These are phyloP conservation scores for Colletotrichum nymphaeae DNA, from an alignment of 2,329 filamentous ascomycete genomes.

Conservation along the genomic window DNA sequence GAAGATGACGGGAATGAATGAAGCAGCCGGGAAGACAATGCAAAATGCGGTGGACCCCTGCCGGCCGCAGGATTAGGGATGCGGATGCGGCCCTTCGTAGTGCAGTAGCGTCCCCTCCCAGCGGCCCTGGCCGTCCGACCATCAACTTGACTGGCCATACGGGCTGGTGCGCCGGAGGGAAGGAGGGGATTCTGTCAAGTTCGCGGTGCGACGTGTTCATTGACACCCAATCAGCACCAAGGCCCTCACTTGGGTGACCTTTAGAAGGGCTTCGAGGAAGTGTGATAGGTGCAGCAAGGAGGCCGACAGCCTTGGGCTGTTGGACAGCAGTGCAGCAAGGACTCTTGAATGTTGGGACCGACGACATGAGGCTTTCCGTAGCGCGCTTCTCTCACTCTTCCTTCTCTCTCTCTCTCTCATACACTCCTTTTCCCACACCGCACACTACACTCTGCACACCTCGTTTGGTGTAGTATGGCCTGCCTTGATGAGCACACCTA, in stretches of 20 bases:
- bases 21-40: neutral
- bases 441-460: conserved; percentile 1
- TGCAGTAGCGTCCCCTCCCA: conserved; percentile 32
- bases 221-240: conserved; percentile 22
- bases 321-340: conserved; percentile 38
- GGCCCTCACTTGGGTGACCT: conserved; percentile 22
- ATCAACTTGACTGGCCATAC: conserved; percentile 19
- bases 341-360: conserved; percentile 32
- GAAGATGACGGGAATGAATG: neutral
- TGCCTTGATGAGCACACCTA: neutral
- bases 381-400: conserved; percentile 13
- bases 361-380: conserved; percentile 11
- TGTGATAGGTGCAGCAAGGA: conserved; percentile 41
- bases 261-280: conserved; percentile 36
- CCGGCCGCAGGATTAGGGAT: conserved; percentile 30
- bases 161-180: conserved; percentile 4
- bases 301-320: conserved; percentile 40
- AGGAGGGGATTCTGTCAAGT: neutral
- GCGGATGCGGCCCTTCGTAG: conserved; percentile 33
- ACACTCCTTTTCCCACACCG: neutral
- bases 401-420: neutral
- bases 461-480: neutral
- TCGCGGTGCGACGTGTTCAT: conserved; percentile 27
- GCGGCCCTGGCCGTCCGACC: conserved; percentile 22
- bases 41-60: conserved; percentile 20